Percentiles rank a stretch among this genome's conserved stretches.
Evolutionary conservation across 352 stramenopile genomes (phyloP).

Genomic region (Globisporangium uncinulatum): DNA sequence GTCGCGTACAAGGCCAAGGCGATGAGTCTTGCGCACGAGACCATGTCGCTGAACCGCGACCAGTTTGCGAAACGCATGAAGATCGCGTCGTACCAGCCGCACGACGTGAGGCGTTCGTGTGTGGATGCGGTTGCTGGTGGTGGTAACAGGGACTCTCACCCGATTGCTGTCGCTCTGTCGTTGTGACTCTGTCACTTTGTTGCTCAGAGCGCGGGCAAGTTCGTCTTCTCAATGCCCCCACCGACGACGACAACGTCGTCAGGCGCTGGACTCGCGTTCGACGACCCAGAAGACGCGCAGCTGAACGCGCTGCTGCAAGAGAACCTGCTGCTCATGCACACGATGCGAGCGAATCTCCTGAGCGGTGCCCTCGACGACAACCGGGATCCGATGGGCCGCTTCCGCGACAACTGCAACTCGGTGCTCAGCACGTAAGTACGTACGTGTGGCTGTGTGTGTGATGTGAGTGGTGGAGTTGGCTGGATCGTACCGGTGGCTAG

Average conservation of each 20-base stretch:
- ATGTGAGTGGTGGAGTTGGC: neutral
- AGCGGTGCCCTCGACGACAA: slow-evolving; percentile 54
- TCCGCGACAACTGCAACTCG: slow-evolving; percentile 59
- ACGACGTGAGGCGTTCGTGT: slow-evolving; percentile 9
- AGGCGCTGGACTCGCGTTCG: neutral
- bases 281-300: slow-evolving; percentile 32
- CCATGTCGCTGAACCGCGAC: slow-evolving; percentile 15
- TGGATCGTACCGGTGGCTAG: too few relatives aligned
- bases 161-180: neutral
- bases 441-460: neutral
- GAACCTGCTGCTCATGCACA: slow-evolving; percentile 55
- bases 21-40: slow-evolving; percentile 16
- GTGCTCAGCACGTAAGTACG: slow-evolving; percentile 56
- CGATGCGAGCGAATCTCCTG: slow-evolving; percentile 65
- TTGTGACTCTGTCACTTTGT: too few relatives aligned
- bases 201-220: slow-evolving; percentile 1
- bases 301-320: slow-evolving; percentile 56
- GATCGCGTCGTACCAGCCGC: slow-evolving; percentile 37
- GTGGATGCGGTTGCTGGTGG: neutral
- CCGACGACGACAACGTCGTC: too few relatives aligned
- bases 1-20: slow-evolving; percentile 66
- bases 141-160: neutral
- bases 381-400: slow-evolving; percentile 48
- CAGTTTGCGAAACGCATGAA: slow-evolving; percentile 54
- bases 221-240: neutral